Percentiles rank a stretch among this genome's conserved stretches.
Conservation (phyloP, 805 yeast species). For the Ogataea neopini region DNA sequence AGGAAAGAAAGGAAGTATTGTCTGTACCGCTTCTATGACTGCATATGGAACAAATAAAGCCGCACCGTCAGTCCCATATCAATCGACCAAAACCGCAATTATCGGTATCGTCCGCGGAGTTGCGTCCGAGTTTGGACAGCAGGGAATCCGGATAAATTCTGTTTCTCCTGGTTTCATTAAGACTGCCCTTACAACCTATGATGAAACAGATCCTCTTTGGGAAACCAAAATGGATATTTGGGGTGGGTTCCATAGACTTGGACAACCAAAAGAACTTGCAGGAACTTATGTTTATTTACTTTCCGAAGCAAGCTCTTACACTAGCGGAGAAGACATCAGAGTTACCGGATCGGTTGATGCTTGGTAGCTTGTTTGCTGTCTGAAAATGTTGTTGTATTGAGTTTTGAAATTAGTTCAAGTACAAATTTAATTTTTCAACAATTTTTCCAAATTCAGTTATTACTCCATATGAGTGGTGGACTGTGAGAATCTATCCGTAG, state of each 20-base stretch:
- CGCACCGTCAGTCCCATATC: slow-evolving; percentile 48
- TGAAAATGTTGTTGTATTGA: too few species aligned
- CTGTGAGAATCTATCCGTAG: too few species aligned
- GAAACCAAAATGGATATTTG: slow-evolving; percentile 40
- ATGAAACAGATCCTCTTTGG: slow-evolving; percentile 30
- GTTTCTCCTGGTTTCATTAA: slow-evolving; percentile 52
- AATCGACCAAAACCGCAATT: slow-evolving; percentile 49
- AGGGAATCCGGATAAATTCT: slow-evolving; percentile 52
- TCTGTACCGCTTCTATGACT: slow-evolving; percentile 54
- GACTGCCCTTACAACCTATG: slow-evolving; percentile 40
- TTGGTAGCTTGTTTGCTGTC: slow-evolving; percentile 10
- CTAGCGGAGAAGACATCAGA: slow-evolving; percentile 48
- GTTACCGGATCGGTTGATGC: slow-evolving; percentile 40
- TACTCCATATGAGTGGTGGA: too few species aligned
- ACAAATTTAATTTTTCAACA: neutral
- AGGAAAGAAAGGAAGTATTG: slow-evolving; percentile 42
- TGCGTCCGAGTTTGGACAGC: slow-evolving; percentile 48
- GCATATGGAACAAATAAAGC: slow-evolving; percentile 52
- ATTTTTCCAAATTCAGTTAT: too few species aligned
- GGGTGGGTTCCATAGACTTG: slow-evolving; percentile 43
- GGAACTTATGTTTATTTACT: slow-evolving; percentile 53
- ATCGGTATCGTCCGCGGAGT: slow-evolving; percentile 45
- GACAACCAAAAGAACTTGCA: slow-evolving; percentile 47
- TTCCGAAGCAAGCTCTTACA: slow-evolving; percentile 49
- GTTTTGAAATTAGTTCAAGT: too few species aligned